These are phyloP conservation scores for Lactifluus subvellereus DNA, from an alignment of 768 basidiomycete species.

Conservation along the genomic window DNA sequence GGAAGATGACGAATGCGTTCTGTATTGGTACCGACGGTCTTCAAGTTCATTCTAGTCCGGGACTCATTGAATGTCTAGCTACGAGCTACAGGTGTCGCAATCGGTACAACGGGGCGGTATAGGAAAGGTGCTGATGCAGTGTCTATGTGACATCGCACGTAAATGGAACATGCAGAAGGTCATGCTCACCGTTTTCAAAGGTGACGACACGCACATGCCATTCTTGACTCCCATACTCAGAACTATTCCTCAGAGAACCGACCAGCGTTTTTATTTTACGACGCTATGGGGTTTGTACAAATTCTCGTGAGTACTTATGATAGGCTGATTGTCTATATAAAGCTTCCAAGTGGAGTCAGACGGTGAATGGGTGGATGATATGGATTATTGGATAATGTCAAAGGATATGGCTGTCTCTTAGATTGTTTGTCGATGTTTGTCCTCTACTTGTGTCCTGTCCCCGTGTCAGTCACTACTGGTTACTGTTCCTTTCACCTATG, in stretches of 20 bases:
- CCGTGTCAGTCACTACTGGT: neutral
- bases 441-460: neutral
- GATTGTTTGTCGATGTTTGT: slow-evolving; percentile 16
- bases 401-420: slow-evolving; percentile 16
- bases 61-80: slow-evolving; percentile 39
- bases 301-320: neutral
- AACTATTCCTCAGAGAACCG: slow-evolving; percentile 37
- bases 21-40: slow-evolving; percentile 59
- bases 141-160: slow-evolving; percentile 45
- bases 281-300: slow-evolving; percentile 43
- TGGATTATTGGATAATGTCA: slow-evolving; percentile 39
- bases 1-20: slow-evolving; percentile 51
- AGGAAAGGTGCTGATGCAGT: slow-evolving; percentile 49
- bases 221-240: slow-evolving; percentile 2
- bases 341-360: slow-evolving; percentile 16
- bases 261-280: slow-evolving; percentile 48
- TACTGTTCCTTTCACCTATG: neutral
- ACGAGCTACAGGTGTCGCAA: slow-evolving; percentile 64
- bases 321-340: neutral
- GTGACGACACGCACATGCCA: slow-evolving; percentile 33
- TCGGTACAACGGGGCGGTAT: slow-evolving; percentile 46
- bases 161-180: slow-evolving; percentile 59
- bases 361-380: slow-evolving; percentile 28
- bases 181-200: slow-evolving; percentile 70
- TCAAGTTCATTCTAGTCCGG: neutral